Conservation (phyloP, 73 alveolate species). For the Symbiodinium pilosum region DNA sequence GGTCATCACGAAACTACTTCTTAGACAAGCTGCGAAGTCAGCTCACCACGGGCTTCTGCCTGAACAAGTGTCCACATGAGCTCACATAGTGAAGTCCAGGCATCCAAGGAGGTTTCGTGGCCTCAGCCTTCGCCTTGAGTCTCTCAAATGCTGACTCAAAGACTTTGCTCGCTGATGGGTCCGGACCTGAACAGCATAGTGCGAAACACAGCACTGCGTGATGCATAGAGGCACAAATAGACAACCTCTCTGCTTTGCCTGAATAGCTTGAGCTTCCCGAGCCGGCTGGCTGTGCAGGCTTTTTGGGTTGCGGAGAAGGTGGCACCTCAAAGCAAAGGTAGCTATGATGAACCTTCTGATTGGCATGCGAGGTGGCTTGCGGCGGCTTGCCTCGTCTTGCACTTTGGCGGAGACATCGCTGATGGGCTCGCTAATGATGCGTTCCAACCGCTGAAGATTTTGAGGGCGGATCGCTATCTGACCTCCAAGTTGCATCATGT, state of each 20-base stretch:
- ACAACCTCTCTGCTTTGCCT: neutral
- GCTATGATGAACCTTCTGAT: neutral
- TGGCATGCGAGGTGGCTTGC: neutral
- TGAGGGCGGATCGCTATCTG: slow-evolving; percentile 84
- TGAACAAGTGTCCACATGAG: neutral
- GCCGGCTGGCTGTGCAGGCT: too few species aligned
- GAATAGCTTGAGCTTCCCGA: slow-evolving; percentile 6
- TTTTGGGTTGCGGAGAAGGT: too few species aligned
- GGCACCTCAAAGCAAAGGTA: neutral
- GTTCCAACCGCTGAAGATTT: slow-evolving; percentile 40
- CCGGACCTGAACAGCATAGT: neutral
- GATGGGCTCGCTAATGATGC: neutral
- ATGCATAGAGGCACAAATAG: too few species aligned
- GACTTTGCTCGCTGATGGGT: slow-evolving; percentile 47
- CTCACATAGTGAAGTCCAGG: too few species aligned
- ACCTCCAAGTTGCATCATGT: too few species aligned
- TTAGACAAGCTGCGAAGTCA: neutral
- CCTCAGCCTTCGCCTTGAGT: slow-evolving; percentile 90
- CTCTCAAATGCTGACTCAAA: slow-evolving; percentile 75
- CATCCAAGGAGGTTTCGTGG: neutral
- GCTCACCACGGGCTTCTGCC: slow-evolving; percentile 91
- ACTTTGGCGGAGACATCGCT: neutral
- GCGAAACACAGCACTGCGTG: neutral
- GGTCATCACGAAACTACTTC: neutral
- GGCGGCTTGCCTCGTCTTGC: neutral